Conservation (phyloP, 495 filamentous ascomycete species). For the Pseudomonodictys pantanalensis region DNA sequence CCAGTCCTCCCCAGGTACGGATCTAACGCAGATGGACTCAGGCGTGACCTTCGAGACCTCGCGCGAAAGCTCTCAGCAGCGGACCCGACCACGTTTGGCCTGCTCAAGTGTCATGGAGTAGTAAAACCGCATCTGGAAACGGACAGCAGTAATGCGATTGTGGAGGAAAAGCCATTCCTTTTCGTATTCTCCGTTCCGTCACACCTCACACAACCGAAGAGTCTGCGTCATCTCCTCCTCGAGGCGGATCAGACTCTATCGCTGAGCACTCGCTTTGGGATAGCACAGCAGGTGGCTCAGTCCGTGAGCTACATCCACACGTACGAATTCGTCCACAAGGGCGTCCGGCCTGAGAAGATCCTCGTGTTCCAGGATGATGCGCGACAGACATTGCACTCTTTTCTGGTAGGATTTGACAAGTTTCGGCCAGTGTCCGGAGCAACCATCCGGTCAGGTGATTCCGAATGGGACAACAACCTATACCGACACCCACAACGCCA, state of each 20-base stretch:
- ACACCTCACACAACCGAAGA: not conserved
- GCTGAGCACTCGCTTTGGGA: conserved; percentile 34
- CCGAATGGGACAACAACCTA: conserved; percentile 47
- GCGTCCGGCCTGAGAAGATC: conserved; percentile 54
- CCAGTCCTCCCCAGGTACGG: conserved; percentile 1
- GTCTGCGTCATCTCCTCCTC: conserved; percentile 3
- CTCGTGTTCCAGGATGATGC: conserved; percentile 42
- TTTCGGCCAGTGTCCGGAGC: conserved; percentile 45
- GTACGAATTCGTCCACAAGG: conserved; percentile 57
- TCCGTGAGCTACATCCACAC: conserved; percentile 53
- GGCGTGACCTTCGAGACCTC: conserved; percentile 15
- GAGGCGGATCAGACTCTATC: conserved; percentile 21
- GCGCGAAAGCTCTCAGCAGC: conserved; percentile 11
- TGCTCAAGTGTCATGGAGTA: not conserved
- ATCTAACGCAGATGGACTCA: not conserved
- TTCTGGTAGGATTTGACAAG: conserved; percentile 53
- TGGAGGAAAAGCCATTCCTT: not conserved
- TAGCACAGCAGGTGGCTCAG: conserved; percentile 48
- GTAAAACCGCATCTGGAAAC: too few species aligned
- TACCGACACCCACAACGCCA: conserved; percentile 59
- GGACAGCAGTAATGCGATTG: not conserved
- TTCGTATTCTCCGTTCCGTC: conserved; percentile 2
- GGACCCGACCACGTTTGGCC: conserved; percentile 13
- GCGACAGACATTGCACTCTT: conserved; percentile 33
- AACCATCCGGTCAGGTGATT: conserved; percentile 45